Evolutionary conservation across 768 basidiomycete species (phyloP), one percentile per base, ranked within the genome.

Genomic region (Collybia sp.): DNA sequence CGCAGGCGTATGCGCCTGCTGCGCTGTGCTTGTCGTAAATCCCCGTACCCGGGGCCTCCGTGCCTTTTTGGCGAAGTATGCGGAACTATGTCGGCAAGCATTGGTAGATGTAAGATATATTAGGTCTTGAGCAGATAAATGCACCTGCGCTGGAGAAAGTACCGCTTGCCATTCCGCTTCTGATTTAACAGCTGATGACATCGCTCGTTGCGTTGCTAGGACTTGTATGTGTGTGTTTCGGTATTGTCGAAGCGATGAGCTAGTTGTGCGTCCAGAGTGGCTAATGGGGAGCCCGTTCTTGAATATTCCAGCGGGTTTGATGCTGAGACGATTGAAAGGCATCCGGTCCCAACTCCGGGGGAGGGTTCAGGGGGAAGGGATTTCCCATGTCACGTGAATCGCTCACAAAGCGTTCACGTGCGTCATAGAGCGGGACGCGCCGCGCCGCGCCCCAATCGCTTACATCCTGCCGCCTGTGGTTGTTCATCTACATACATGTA

Each of bases 111-210:
- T 8, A 25, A 3, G 25, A 25, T 3, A 25, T 8, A 8, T 3
- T 25, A 25, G 3, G 3, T 25, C 3, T 25, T 25, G 25, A 8
- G 8, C 25, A 25, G 25, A 8, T 8, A 25, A 37, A 65, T 75
- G 34, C 57, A 89, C 91, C 79, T 96, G 93, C 59, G 91, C 82
- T 3, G 79, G 83, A 19, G 80, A 77, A 40, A 96, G 74, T 37
- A 89, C 62, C 2, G 91, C 88, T 50, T 79, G 76, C 93, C 93
- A 96, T 63, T 95, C 93, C 8, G 70, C 63, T 5, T 93, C 90
- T 30, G 80, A 69, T 69, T 90, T 79, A 44, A 65, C 53, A 2
- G 58, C 53, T 33, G 56, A 60, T 10, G 71, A 58, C 72, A 76
- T 75, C 12, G 51, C 54, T 63, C 67, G 64, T 30, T 30, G 43